Base-by-base conservation (phyloP, 768 basidiomycete species). In the Asterophora parasitica region DNA sequence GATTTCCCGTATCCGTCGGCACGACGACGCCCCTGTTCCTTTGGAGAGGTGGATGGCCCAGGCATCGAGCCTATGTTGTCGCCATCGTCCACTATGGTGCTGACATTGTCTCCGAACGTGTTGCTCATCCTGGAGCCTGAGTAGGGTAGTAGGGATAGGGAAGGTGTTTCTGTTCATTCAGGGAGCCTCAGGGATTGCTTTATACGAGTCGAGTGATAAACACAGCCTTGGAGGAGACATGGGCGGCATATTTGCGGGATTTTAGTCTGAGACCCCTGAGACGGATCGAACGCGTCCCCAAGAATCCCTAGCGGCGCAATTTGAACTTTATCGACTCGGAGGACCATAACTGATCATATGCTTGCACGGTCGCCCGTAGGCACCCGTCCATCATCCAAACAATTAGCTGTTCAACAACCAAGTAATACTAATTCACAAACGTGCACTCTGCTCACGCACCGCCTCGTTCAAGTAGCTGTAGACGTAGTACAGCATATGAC, bases 41-140 rank as follows among this genome's bases (percentile, higher is more conserved):
- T 52, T 23, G 50, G 34, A 7, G 46, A 57, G 58, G 51, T 57
- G 52, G 48, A 33, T 33, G 27, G 60, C 52, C 40, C 17, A 64
- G 42, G 37, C 44, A 40, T 49, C 39, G 26, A 44, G 37, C 41
- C 44, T 38, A 78, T 69, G 39, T 76, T 65, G 42, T 79, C 79
- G 44, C 60, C 69, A 43, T 79, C 78, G 44, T 60, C 69, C 43
- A 73, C 57, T 53, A 67, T 69, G 19, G 69, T 67, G 6, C 62
- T 50, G 34, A 23, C 23, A 23, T 66, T 67, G 46, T 80, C 80
- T 48, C 59, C 70, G 45, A 73, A 60, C 53, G 66, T 70, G 20
- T 69, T 66, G 7, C 64, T 54, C 66, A 68, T 69, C 40, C 52
- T 60, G 32, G 33, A 52, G 30, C 23, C 41, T 26, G 17, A 19